Evolutionary conservation across 768 basidiomycete species (phyloP).

Genomic region (Calocera cornea): DNA sequence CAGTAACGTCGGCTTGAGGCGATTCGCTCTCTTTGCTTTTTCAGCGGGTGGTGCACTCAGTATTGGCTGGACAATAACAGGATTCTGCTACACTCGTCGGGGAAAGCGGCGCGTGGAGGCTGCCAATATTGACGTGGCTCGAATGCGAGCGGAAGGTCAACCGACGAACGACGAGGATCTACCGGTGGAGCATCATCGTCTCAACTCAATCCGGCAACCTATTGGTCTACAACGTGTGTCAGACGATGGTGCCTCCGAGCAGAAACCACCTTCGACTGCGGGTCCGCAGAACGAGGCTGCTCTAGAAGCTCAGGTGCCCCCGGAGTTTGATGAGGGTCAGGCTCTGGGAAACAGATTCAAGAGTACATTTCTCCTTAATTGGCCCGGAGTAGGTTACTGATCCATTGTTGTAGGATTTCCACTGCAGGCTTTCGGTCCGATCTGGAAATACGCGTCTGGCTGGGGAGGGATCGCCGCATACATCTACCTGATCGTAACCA

Average conservation of each 20-base stretch:
- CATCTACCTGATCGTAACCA: not conserved
- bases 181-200: no score
- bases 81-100: not conserved
- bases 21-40: not conserved
- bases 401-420: not conserved
- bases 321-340: no score
- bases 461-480: not conserved
- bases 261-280: no score
- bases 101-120: not conserved
- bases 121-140: not conserved
- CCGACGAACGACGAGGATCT: no score
- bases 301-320: no score
- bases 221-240: no score
- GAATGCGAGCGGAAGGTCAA: not conserved
- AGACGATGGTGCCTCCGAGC: no score
- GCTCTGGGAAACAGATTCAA: no score
- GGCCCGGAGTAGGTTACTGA: no score
- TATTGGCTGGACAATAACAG: not conserved
- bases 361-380: no score
- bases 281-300: no score
- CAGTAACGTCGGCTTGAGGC: not conserved
- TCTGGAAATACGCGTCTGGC: not conserved
- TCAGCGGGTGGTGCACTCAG: not conserved
- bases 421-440: not conserved
- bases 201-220: no score